A percentile compares a stretch with the other conserved stretches of the same genome.
Evolutionary conservation across 495 filamentous ascomycete genomes (phyloP).

Genomic region (Penicillium turbatum): DNA sequence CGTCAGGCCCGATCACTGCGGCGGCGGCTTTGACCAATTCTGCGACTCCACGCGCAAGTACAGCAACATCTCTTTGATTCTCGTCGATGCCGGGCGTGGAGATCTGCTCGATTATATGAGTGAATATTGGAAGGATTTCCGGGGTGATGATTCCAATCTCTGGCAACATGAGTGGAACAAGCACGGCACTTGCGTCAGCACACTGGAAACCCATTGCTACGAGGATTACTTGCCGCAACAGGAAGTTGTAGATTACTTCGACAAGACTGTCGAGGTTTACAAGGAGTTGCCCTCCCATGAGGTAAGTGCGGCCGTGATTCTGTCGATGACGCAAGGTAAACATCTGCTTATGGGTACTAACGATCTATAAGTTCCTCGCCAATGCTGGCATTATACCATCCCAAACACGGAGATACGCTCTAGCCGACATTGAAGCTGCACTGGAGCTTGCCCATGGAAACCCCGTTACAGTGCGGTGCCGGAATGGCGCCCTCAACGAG

Average conservation of each 20-base stretch:
- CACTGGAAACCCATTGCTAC: constrained; percentile 70
- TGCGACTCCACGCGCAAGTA: constrained; percentile 66
- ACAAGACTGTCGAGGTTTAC: constrained; percentile 53
- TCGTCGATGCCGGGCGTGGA: constrained; percentile 56
- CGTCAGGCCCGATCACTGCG: constrained; percentile 74
- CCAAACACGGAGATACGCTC: constrained; percentile 51
- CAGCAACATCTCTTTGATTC: constrained; percentile 64
- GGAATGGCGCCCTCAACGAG: constrained; percentile 58
- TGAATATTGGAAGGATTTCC: constrained; percentile 69
- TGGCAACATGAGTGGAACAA: constrained; percentile 91
- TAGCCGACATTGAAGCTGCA: constrained; percentile 57
- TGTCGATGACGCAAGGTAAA: not conserved
- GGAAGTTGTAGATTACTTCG: constrained; percentile 59
- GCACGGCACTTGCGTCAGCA: constrained; percentile 63
- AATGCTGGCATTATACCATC: constrained; percentile 48
- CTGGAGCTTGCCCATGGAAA: constrained; percentile 61
- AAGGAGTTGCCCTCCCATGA: constrained; percentile 42
- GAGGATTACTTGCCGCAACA: constrained; percentile 55
- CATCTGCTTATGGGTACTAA: constrained; percentile 1
- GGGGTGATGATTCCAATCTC: constrained; percentile 61
- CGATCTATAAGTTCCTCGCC: constrained; percentile 34
- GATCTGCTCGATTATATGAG: constrained; percentile 70
- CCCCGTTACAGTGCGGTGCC: constrained; percentile 66
- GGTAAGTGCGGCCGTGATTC: constrained; percentile 21
- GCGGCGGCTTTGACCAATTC: constrained; percentile 70